Percentiles rank a stretch among this genome's conserved stretches.
These are phyloP conservation scores for Scheffersomyces titani DNA, from an alignment of 1,139 yeast species.

Conservation along the genomic window DNA sequence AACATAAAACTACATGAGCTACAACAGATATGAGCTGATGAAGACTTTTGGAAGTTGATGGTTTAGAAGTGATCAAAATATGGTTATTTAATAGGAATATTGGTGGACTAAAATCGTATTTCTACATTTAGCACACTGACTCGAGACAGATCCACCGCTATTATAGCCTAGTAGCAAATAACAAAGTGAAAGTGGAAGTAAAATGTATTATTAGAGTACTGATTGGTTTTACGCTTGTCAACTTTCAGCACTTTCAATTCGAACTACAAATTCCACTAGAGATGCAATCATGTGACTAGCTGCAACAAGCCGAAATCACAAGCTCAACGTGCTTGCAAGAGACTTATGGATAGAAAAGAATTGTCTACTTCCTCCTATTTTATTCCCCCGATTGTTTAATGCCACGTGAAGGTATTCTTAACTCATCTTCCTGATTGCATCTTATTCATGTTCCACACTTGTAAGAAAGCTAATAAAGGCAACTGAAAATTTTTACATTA, in stretches of 20 bases:
- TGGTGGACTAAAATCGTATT: not conserved
- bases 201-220: not conserved
- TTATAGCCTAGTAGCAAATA: no score
- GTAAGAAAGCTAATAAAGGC: not conserved
- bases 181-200: not conserved
- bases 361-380: not conserved
- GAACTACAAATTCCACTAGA: not conserved
- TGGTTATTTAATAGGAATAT: not conserved
- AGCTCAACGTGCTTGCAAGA: not conserved
- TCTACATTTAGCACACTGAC: not conserved
- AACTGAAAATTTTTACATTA: not conserved
- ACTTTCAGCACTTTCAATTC: not conserved
- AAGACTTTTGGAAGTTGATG: not conserved
- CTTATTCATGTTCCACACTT: not conserved
- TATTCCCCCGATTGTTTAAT: no score
- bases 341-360: not conserved
- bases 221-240: not conserved
- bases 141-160: not conserved
- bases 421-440: not conserved
- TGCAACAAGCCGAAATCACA: not conserved
- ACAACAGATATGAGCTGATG: not conserved
- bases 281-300: not conserved
- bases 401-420: not conserved
- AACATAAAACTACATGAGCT: not conserved
- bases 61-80: not conserved